Base-by-base conservation (phyloP, 495 filamentous ascomycete genomes). In the Parathielavia hyrcaniae region DNA sequence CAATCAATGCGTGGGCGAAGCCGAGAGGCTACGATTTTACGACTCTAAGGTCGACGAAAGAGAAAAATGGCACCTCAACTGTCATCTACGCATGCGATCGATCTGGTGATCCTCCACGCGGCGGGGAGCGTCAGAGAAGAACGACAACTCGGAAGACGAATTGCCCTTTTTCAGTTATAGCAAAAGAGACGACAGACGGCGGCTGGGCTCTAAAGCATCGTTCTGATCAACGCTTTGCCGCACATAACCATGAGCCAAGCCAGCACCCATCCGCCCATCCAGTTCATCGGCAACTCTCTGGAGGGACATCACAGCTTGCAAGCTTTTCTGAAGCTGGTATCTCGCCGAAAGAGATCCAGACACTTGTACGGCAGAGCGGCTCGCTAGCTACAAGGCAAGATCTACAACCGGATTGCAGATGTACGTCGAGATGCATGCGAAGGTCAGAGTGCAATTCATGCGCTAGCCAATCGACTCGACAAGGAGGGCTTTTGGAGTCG, bases 11-110 rank as follows among this genome's bases (percentile, higher is more conserved):
- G 32, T 50, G 36, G 11, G 32, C 30, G 20, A 38, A 50, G 48
- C 48, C 32, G 35, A 30, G 48, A 50, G 48, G 48, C 48, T 50
- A 50, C 48, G 32, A 30, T 19, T 50, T 38, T 50, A 36, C 14
- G 7, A 50, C 48, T 9, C 48, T 36, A 10, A 50, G 48, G 17
- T 50, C 48, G 19, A 38, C 19, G 4, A 13, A n/a, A 11, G 48
- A 36, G 47, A 50, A 50, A n/a, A 51, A 19, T n/a, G 20, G 49
- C 20, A n/a, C 3, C 10, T 16, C 16, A 16, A 49, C 46, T 34
- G 46, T 49, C 26, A 26, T 49, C 22, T 49, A 32, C 26, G 46
- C 26, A 32, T 49, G 26, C 46, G 46, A 49, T 32, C 46, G 46
- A 6, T 30, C 26, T 3, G 26, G 26, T 30, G 26, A 30, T 30